phyloP scores from a whole-genome alignment of 2,329 filamentous ascomycete species.

The Cercospora canescens region DNA sequence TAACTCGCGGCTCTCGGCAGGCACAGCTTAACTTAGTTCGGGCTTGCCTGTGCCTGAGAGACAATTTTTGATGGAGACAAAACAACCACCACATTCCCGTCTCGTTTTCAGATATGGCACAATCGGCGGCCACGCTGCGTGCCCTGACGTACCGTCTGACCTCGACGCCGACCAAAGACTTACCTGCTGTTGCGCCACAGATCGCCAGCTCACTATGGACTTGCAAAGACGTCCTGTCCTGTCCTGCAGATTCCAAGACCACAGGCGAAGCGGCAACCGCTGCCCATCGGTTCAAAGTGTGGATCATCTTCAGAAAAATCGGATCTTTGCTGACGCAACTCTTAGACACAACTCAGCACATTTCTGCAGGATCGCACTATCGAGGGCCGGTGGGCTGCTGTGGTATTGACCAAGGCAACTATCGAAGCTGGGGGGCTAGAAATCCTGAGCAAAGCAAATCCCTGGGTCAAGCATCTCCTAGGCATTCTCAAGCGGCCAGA shows the following conservation, averaged over 20 bases:
- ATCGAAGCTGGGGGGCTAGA: conserved; percentile 86
- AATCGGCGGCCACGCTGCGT: conserved; percentile 48
- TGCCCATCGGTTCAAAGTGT: conserved; percentile 71
- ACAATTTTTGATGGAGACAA: conserved; percentile 1
- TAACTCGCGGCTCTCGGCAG: neutral
- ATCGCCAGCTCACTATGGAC: conserved; percentile 60
- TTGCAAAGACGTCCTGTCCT: conserved; percentile 62
- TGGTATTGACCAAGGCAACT: conserved; percentile 75
- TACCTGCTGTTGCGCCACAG: conserved; percentile 71
- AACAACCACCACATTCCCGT: neutral
- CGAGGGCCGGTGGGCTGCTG: conserved; percentile 75
- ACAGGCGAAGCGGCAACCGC: conserved; percentile 65
- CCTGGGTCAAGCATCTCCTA: conserved; percentile 77
- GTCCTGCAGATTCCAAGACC: conserved; percentile 58
- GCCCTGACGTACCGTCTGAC: conserved; percentile 70
- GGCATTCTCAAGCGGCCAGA: conserved; percentile 79
- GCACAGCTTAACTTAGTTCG: neutral
- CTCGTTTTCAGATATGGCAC: conserved; percentile 13
- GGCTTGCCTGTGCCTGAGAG: neutral
- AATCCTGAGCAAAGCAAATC: conserved; percentile 68
- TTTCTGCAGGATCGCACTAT: conserved; percentile 74
- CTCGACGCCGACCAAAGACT: conserved; percentile 68
- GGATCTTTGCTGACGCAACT: neutral
- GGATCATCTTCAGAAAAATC: neutral
- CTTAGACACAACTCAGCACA: conserved; percentile 66